These are phyloP conservation scores for Carpinus viminea DNA, from an alignment of 306 rosid genomes.

Conservation along the genomic window DNA sequence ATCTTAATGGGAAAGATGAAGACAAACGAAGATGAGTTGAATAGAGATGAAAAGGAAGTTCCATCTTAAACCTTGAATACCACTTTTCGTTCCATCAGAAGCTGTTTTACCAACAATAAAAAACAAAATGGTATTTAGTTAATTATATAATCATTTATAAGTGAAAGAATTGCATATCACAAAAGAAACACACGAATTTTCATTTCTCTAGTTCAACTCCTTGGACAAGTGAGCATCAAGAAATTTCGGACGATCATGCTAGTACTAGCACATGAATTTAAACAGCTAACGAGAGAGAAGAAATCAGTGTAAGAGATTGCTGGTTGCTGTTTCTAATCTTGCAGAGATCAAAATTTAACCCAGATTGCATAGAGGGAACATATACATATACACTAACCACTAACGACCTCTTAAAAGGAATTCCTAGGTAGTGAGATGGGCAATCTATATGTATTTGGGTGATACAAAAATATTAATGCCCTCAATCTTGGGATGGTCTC, in stretches of 20 bases:
- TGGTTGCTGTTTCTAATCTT: background rate
- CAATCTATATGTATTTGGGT: background rate
- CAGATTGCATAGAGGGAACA: background rate
- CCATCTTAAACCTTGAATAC: constrained; percentile 40
- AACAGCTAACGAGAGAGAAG: background rate
- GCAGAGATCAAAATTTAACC: background rate
- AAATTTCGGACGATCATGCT: background rate
- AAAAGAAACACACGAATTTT: background rate
- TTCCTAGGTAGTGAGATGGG: background rate
- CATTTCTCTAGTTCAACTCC: background rate
- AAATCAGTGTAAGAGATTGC: background rate
- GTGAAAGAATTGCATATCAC: background rate
- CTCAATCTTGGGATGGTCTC: background rate
- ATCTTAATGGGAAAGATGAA: constrained; percentile 31
- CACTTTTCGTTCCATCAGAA: constrained; percentile 34
- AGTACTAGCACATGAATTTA: background rate
- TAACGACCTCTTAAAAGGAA: background rate
- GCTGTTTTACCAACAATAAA: constrained; percentile 38
- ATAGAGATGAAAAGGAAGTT: constrained; percentile 40
- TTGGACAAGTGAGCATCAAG: background rate
- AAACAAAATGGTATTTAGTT: constrained; percentile 1
- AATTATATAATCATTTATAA: background rate
- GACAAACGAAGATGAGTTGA: constrained; percentile 35
- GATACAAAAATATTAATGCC: background rate
- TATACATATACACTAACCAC: background rate